These are phyloP conservation scores for Vigna unguiculata DNA, from an alignment of 306 rosid species.

Conservation along the genomic window DNA sequence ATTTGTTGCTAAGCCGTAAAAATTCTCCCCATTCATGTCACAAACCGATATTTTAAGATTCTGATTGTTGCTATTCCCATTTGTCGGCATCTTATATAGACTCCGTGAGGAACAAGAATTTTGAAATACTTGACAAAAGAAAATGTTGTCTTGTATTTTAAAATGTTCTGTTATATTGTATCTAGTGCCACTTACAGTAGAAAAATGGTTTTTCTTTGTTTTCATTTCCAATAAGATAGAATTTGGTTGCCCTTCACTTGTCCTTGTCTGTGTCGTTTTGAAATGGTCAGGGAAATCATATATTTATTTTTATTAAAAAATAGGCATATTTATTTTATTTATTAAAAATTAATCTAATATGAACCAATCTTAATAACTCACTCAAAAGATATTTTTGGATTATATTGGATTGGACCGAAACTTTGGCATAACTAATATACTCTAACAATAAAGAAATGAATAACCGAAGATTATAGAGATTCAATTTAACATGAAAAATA, in stretches of 20 bases:
- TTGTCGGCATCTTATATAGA: slow-evolving; percentile 31
- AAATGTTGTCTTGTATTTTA: background rate
- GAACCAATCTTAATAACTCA: no score
- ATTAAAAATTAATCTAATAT: no score
- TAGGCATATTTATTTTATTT: no score
- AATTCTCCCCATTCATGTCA: background rate
- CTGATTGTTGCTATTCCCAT: slow-evolving; percentile 1
- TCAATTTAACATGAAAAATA: no score
- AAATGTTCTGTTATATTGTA: background rate
- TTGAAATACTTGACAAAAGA: slow-evolving; percentile 13
- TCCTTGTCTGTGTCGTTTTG: slow-evolving; percentile 27
- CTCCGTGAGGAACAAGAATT: slow-evolving; percentile 23
- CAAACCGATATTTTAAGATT: slow-evolving; percentile 31
- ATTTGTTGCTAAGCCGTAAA: slow-evolving; percentile 20
- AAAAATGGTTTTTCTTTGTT: background rate
- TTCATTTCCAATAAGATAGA: background rate
- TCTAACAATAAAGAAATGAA: no score
- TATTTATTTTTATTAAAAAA: no score
- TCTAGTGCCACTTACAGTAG: background rate
- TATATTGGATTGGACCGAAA: no score
- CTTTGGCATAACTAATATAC: no score
- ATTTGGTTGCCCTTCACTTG: slow-evolving; percentile 10
- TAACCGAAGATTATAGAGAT: no score
- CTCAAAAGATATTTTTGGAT: no score
- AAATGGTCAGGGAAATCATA: background rate